A percentile compares a stretch with the other conserved stretches of the same genome.
These are phyloP conservation scores for Alloteropsis angusta DNA, from an alignment of 202 grass and related monocot genomes.

Conservation along the genomic window DNA sequence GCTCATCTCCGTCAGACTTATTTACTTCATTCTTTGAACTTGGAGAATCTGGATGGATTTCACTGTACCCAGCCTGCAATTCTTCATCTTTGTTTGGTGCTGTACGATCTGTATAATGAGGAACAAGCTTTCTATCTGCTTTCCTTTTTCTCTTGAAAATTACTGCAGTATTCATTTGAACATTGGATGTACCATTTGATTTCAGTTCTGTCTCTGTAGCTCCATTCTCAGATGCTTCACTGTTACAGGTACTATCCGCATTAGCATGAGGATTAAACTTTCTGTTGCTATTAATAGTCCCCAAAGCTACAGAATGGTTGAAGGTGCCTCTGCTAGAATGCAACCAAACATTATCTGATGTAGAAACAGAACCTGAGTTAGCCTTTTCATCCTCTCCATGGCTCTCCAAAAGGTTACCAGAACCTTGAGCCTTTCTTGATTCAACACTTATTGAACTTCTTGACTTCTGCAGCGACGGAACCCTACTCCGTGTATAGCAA, in stretches of 20 bases:
- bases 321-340: conserved; percentile 16
- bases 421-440: conserved; percentile 36
- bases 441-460: conserved; percentile 45
- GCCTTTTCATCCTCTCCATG: not conserved
- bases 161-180: conserved; percentile 29
- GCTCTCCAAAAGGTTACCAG: conserved; percentile 23
- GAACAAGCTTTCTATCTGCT: conserved; percentile 33
- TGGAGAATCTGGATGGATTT: conserved; percentile 42
- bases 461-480: conserved; percentile 31
- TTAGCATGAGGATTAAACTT: conserved; percentile 20
- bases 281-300: conserved; percentile 24
- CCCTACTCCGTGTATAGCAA: conserved; percentile 39
- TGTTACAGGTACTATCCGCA: conserved; percentile 34
- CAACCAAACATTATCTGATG: conserved; percentile 23
- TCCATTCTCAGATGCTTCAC: conserved; percentile 48
- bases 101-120: conserved; percentile 30
- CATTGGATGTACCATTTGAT: conserved; percentile 35
- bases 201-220: conserved; percentile 38
- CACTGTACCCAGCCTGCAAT: conserved; percentile 39
- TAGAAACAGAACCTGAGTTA: conserved; percentile 25
- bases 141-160: conserved; percentile 70
- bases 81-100: conserved; percentile 33
- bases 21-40: conserved; percentile 48
- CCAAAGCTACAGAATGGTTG: conserved; percentile 28
- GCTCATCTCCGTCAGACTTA: conserved; percentile 85